Evolutionary conservation across 1,139 yeast genomes (phyloP).

Genomic region (Debaryomyces sp.): DNA sequence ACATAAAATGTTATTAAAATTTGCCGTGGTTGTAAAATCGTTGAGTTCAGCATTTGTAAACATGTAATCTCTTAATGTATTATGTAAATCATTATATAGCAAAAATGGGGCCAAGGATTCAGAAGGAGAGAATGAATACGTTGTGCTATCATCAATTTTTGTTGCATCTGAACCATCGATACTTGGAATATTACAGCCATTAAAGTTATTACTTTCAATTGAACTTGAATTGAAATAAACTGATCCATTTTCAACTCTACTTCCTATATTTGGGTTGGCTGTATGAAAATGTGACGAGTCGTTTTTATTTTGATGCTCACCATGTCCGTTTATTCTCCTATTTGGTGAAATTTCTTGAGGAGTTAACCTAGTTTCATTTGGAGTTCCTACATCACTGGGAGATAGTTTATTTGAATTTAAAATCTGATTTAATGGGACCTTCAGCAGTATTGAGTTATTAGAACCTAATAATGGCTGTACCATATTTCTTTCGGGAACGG

Average conservation of each 20-base stretch:
- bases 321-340: background rate
- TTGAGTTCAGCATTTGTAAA: too few relatives aligned
- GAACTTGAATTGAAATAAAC: background rate
- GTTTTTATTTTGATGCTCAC: background rate
- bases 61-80: too few relatives aligned
- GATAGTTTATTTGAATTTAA: background rate
- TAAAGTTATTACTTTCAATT: background rate
- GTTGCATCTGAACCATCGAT: background rate
- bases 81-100: too few relatives aligned
- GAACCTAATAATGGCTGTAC: background rate
- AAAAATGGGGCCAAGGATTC: too few relatives aligned
- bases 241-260: too few relatives aligned
- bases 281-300: background rate
- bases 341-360: background rate
- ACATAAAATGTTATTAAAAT: too few relatives aligned
- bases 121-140: too few relatives aligned
- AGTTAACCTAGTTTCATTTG: background rate
- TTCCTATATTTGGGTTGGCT: background rate
- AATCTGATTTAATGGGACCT: background rate
- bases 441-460: background rate
- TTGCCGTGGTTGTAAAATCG: too few relatives aligned
- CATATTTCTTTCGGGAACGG: background rate
- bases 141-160: background rate
- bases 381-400: background rate
- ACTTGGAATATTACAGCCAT: background rate